These are phyloP conservation scores for Primulina huaijiensis DNA, from an alignment of 257 asterid species.

Conservation along the genomic window DNA sequence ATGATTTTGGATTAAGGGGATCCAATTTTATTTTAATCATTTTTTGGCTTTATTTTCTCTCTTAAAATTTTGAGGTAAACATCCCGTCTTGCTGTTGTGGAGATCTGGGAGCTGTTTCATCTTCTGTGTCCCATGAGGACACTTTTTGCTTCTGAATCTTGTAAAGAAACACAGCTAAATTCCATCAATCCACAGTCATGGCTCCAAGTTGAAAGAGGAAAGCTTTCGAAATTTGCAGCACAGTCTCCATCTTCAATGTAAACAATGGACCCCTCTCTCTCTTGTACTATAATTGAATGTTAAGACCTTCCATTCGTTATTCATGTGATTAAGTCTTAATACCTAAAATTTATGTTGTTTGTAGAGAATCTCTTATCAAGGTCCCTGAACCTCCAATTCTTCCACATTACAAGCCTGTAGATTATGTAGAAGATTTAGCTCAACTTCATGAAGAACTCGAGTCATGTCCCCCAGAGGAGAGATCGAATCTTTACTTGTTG, in stretches of 20 bases:
- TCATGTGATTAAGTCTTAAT: slow-evolving; percentile 16
- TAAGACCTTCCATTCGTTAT: slow-evolving; percentile 9
- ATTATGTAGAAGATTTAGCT: slow-evolving; percentile 88
- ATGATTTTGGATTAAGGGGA: slow-evolving; percentile 26
- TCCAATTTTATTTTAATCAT: neutral
- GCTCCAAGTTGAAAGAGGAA: slow-evolving; percentile 99
- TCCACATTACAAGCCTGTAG: slow-evolving; percentile 84
- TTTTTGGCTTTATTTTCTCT: slow-evolving; percentile 8
- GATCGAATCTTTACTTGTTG: slow-evolving; percentile 66
- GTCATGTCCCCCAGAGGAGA: slow-evolving; percentile 60
- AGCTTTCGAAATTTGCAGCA: slow-evolving; percentile 60
- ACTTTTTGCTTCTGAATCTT: slow-evolving; percentile 77
- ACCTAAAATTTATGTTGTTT: slow-evolving; percentile 26
- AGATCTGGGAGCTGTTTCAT: slow-evolving; percentile 79
- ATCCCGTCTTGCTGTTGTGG: slow-evolving; percentile 61
- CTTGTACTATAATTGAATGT: slow-evolving; percentile 2
- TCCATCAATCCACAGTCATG: slow-evolving; percentile 90
- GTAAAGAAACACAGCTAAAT: slow-evolving; percentile 69
- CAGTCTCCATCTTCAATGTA: slow-evolving; percentile 80
- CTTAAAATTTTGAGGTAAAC: slow-evolving; percentile 25
- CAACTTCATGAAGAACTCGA: slow-evolving; percentile 95
- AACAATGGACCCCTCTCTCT: slow-evolving; percentile 23
- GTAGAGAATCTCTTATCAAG: slow-evolving; percentile 91
- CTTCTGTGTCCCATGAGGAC: slow-evolving; percentile 95
- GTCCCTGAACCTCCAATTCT: slow-evolving; percentile 86